Conservation (phyloP, 306 rosid genomes). For the Gillenia trifoliata region DNA sequence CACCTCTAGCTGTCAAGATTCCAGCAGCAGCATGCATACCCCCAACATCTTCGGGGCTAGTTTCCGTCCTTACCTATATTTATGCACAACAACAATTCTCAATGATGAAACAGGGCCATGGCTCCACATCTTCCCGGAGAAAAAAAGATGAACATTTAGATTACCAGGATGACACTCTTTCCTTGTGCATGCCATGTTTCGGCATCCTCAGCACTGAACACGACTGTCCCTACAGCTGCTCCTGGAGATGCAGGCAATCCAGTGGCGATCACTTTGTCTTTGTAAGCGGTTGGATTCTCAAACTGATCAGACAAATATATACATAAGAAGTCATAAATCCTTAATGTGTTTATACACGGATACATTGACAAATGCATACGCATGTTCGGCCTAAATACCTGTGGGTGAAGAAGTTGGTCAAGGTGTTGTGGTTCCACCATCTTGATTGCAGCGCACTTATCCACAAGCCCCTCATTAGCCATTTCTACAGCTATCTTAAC, state of each 20-base stretch:
- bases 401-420: conserved; percentile 95
- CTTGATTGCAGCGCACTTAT: conserved; percentile 62
- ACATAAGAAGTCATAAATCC: background rate
- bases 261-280: conserved; percentile 64
- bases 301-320: conserved; percentile 47
- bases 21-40: conserved; percentile 99
- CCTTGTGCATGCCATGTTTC: conserved; percentile 97
- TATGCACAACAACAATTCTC: background rate
- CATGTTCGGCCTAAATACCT: conserved; percentile 42
- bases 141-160: background rate
- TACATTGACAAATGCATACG: background rate
- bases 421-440: conserved; percentile 96
- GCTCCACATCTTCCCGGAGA: background rate
- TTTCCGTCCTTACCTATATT: conserved; percentile 86
- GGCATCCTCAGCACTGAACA: conserved; percentile 75
- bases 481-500: conserved; percentile 90
- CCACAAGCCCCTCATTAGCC: conserved; percentile 83
- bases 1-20: conserved; percentile 95
- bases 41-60: conserved; percentile 98
- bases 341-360: no score
- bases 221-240: conserved; percentile 93
- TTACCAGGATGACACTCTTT: conserved; percentile 84
- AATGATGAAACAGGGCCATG: background rate
- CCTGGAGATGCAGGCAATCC: conserved; percentile 99
- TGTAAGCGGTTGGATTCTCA: conserved; percentile 78